Percentiles rank a stretch among this genome's conserved stretches.
phyloP scores from a whole-genome alignment of 179 eudicot species.

The Camellia oleifera region DNA sequence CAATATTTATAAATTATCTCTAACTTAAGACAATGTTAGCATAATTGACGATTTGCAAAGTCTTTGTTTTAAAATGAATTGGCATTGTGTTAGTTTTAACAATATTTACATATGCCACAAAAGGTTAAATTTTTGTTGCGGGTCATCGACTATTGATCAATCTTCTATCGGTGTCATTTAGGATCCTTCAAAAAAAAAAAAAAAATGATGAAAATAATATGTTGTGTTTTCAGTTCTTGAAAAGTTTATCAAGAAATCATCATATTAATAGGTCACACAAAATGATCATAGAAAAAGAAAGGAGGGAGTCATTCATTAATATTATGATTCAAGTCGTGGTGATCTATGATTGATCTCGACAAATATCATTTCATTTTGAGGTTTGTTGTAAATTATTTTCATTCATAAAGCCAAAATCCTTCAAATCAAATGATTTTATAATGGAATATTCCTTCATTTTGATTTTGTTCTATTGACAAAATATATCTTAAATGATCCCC shows the following conservation, averaged over 20 bases:
- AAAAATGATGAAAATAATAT: too few species aligned
- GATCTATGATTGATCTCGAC: not conserved
- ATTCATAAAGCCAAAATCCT: not conserved
- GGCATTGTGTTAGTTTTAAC: too few species aligned
- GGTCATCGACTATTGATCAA: not conserved
- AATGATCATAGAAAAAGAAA: not conserved
- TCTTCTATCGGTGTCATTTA: too few species aligned
- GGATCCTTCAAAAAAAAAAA: too few species aligned
- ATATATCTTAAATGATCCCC: not conserved
- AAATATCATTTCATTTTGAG: slow-evolving; percentile 8
- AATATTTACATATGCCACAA: too few species aligned
- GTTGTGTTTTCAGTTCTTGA: not conserved
- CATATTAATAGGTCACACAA: not conserved
- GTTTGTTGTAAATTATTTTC: slow-evolving; percentile 1
- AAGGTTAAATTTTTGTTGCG: not conserved
- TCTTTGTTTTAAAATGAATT: too few species aligned
- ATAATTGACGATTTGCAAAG: too few species aligned
- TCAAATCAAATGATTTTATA: not conserved
- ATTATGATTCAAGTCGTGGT: not conserved
- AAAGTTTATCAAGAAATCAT: not conserved
- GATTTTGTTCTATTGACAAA: too few species aligned
- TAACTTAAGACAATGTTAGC: too few species aligned
- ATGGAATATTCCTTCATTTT: not conserved
- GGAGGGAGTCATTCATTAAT: not conserved
- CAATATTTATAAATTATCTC: too few species aligned